A percentile compares a stretch with the other conserved stretches of the same genome.
These are phyloP conservation scores for Ophiosphaerella herpotricha DNA, from an alignment of 2,329 filamentous ascomycete species.

Conservation along the genomic window DNA sequence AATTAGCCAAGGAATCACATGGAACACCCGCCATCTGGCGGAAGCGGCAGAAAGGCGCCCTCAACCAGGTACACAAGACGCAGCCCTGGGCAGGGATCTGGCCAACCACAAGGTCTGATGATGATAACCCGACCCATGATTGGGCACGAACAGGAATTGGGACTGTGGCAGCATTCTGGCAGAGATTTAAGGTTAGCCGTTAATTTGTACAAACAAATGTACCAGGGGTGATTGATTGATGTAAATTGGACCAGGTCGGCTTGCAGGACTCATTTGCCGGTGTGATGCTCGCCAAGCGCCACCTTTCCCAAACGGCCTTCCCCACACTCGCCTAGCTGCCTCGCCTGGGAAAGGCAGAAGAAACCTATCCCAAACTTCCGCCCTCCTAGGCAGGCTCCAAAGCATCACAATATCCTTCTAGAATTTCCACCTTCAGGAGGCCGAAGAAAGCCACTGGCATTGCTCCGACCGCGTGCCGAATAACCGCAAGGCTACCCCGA, in stretches of 20 bases:
- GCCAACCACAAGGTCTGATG: conserved; percentile 31
- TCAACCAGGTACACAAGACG: conserved; percentile 36
- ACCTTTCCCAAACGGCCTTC: conserved; percentile 18
- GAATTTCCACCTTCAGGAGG: conserved; percentile 17
- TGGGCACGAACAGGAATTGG: conserved; percentile 23
- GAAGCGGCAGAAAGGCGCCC: conserved; percentile 21
- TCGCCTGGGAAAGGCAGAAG: conserved; percentile 14
- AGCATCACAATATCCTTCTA: conserved; percentile 24
- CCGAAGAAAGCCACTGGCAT: conserved; percentile 8
- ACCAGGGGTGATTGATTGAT: conserved; percentile 39
- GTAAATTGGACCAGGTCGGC: conserved; percentile 44
- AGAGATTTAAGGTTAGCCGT: conserved; percentile 28
- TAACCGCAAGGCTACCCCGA: conserved; percentile 24
- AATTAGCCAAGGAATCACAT: conserved; percentile 28
- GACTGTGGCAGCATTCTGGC: conserved; percentile 14
- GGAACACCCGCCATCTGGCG: conserved; percentile 15
- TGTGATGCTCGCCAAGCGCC: conserved; percentile 11
- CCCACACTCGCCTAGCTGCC: conserved; percentile 33
- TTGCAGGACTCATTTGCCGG: conserved; percentile 35
- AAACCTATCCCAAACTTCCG: conserved; percentile 16
- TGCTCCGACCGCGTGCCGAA: conserved; percentile 8
- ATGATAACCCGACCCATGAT: conserved; percentile 29
- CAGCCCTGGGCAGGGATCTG: conserved; percentile 12
- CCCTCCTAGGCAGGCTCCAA: conserved; percentile 16
- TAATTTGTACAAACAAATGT: conserved; percentile 38